These are phyloP conservation scores for Cylindrodendrum hubeiense DNA, from an alignment of 2,329 filamentous ascomycete genomes.

Conservation along the genomic window DNA sequence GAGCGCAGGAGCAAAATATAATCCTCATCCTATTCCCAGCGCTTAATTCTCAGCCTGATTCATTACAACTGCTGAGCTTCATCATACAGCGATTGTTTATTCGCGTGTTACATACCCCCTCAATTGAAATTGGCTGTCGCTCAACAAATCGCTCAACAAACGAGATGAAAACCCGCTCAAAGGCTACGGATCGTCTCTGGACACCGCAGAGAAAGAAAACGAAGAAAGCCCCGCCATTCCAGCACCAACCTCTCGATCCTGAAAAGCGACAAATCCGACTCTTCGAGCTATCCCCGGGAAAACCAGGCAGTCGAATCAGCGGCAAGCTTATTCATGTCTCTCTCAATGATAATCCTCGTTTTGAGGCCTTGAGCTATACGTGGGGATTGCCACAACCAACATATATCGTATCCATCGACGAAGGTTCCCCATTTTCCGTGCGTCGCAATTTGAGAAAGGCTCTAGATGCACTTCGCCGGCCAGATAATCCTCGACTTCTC, in stretches of 20 bases:
- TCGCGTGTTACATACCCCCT: no score
- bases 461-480: constrained; percentile 7
- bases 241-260: neutral
- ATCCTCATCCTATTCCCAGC: no score
- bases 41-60: no score
- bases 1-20: no score
- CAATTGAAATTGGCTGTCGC: no score
- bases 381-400: constrained; percentile 10
- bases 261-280: neutral
- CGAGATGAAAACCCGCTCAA: neutral
- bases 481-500: constrained; percentile 1
- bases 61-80: no score
- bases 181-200: neutral
- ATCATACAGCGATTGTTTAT: no score
- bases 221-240: neutral
- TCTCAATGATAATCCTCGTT: constrained; percentile 5
- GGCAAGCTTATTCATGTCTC: constrained; percentile 1
- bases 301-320: neutral
- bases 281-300: constrained; percentile 4
- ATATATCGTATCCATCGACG: neutral
- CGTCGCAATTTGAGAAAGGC: constrained; percentile 1
- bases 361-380: constrained; percentile 22
- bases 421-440: constrained; percentile 4
- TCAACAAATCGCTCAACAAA: no score
- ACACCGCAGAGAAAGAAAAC: neutral